Base-by-base conservation (phyloP, 345 rosid species). In the Gossypioides kirkii region DNA sequence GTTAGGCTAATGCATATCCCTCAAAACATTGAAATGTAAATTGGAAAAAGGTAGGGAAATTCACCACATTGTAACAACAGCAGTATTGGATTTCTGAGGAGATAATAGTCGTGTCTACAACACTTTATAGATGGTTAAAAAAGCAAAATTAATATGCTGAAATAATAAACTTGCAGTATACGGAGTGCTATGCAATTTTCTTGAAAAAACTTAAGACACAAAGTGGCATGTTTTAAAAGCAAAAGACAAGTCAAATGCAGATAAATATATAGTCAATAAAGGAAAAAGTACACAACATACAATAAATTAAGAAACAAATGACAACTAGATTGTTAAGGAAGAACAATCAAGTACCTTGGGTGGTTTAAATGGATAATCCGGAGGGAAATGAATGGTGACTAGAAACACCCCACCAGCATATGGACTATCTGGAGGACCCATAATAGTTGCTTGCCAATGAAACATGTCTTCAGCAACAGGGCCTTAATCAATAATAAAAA, bases 391-490 rank as follows among this genome's bases (percentile, higher is more conserved):
- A 70, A 76, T 76, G 8, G 70, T 76, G 45, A 76, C 74, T 17
- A 76, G 75, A 23, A 76, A 76, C 60, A 76, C 79, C 52, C 79
- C 79, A 32, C 79, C 79, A 2, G 79, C 42, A 36, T 60, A 76
- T 12, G 79, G 79, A 38, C 79, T 76, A 38, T 76, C 79, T 8
- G 70, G 61, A 36, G 79, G 79, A 61, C 79, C 79, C 79, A 76
- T 76, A 28, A 76, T 76, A 22, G 79, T 70, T 59, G 74, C 62
- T 58, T 58, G 62, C 62, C 62, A 58, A 25, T 58, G 62, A 58
- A 58, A 58, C 94, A 90, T 88, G 82, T 90, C 95, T 74, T 90
- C 95, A 10, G 95, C 79, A 70, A 76, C 79, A 76, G 79, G 79
- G 38, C 79, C 79, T 76, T 23, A 20, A 45, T 61, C 55, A 59